These are phyloP conservation scores for Phlebiopsis flavidoalba DNA, from an alignment of 768 basidiomycete species.

Conservation along the genomic window DNA sequence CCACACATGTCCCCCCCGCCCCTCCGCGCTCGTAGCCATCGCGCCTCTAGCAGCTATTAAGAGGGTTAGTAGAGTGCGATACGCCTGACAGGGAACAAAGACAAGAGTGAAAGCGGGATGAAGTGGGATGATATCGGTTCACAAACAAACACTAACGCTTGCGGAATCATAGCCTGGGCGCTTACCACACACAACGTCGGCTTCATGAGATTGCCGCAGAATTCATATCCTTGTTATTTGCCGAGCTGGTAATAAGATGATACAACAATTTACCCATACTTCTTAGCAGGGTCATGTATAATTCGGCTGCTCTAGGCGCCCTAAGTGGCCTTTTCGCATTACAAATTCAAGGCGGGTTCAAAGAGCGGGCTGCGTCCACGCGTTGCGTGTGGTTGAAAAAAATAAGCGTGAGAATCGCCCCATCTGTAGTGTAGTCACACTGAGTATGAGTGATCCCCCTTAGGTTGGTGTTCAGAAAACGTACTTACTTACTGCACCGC, in stretches of 20 bases:
- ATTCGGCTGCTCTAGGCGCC: background rate
- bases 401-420: conserved; percentile 80
- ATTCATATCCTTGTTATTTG: too few species aligned
- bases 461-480: background rate
- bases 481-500: conserved; percentile 46
- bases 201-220: too few species aligned
- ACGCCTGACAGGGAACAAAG: background rate
- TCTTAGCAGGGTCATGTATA: background rate
- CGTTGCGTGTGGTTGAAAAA: conserved; percentile 74
- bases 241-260: background rate
- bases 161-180: background rate
- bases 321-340: conserved; percentile 30
- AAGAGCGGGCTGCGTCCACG: conserved; percentile 73
- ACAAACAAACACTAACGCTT: conserved; percentile 4
- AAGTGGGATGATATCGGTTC: conserved; percentile 2
- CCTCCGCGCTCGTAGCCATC: conserved; percentile 7
- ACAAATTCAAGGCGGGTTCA: conserved; percentile 73
- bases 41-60: conserved; percentile 12
- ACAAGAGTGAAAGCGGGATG: conserved; percentile 2
- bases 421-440: conserved; percentile 51
- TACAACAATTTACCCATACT: background rate
- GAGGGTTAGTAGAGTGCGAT: conserved; percentile 5
- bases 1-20: too few species aligned
- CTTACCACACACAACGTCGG: conserved; percentile 2
- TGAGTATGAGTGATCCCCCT: conserved; percentile 6